These are phyloP conservation scores for Cyclotella atomus DNA, from an alignment of 108 stramenopile species.

Conservation along the genomic window DNA sequence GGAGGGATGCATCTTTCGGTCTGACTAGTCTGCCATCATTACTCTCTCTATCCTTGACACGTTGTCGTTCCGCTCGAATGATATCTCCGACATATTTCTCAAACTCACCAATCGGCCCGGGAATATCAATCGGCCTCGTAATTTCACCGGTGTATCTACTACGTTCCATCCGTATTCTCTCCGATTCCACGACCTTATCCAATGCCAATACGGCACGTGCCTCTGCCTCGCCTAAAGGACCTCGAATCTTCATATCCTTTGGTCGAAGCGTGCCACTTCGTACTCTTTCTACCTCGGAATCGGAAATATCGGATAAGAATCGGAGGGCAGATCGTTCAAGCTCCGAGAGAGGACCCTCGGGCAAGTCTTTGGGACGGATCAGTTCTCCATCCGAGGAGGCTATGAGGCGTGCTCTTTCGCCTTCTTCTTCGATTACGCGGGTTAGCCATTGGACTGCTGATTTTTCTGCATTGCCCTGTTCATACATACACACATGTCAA, in stretches of 20 bases:
- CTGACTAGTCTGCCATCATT: conserved; percentile 58
- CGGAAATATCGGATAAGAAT: conserved; percentile 58
- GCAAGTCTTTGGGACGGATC: conserved; percentile 70
- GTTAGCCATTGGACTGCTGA: conserved; percentile 72
- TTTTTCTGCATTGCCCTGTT: conserved; percentile 69
- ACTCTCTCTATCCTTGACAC: conserved; percentile 54
- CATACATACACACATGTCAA: conserved; percentile 6
- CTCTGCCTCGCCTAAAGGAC: conserved; percentile 81
- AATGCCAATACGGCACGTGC: conserved; percentile 58
- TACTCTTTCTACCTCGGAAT: conserved; percentile 70
- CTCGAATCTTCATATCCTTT: conserved; percentile 75
- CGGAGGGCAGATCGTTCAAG: conserved; percentile 69
- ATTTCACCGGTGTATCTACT: conserved; percentile 58
- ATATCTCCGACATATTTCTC: conserved; percentile 67
- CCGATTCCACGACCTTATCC: conserved; percentile 62
- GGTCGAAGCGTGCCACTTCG: conserved; percentile 60
- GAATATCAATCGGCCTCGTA: conserved; percentile 82
- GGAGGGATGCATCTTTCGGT: conserved; percentile 71
- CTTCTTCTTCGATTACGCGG: conserved; percentile 86
- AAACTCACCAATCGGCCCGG: conserved; percentile 82
- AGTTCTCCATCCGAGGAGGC: conserved; percentile 67
- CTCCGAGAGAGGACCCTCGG: conserved; percentile 71
- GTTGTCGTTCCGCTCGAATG: conserved; percentile 64
- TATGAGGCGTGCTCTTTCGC: conserved; percentile 72
- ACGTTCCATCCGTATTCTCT: conserved; percentile 66